Evolutionary conservation across 192 early-diverging fungal species (phyloP), one percentile per base, ranked within the genome.

Genomic region (Backusella westeae): DNA sequence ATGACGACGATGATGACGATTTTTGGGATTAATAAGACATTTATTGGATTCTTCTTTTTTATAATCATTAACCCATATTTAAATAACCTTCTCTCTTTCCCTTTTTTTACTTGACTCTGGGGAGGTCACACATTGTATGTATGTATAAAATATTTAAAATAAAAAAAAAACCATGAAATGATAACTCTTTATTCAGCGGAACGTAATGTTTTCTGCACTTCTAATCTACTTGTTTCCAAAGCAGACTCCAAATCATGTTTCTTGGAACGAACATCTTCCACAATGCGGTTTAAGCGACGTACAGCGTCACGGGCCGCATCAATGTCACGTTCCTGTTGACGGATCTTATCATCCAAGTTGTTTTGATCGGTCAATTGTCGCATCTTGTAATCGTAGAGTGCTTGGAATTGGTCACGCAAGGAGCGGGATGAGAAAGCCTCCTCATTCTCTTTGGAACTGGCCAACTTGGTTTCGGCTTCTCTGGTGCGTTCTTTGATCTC

Each of bases 361-460:
- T 78, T 80, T 42, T 85, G 73, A 15, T 85, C 87, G 1, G 80
- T 77, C 21, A 84, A 69, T 73, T 88, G 85, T 35, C 83, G 79
- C 39, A 87, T 78, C 46, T 90, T 90, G 46, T 87, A 90, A 23
- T 84, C 87, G 38, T 87, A 82, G 39, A 90, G 66, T 6, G 82
- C 85, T 46, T 85, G 83, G 23, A 86, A 85, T 67, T 90, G 84
- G 34, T 80, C 78, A 74, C 75, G 77, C 1, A 81, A 35, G 1
- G 80, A 75, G 7, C 78, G 53, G 0, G 76, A 70, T 9, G 82
- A 80, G 67, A 80, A 78, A 9, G 83, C 75, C 21, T 73, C 53
- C 10, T 75, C 38, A 14, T 68, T 69, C 12, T 76, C n/a, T 36
- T 68, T 72, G 12, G 68, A 75, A 17, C 72, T 52, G 7, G 75